Evolutionary conservation across 345 rosid genomes (phyloP), one percentile per base, ranked within the genome.

Genomic region (Aegle marmelos): DNA sequence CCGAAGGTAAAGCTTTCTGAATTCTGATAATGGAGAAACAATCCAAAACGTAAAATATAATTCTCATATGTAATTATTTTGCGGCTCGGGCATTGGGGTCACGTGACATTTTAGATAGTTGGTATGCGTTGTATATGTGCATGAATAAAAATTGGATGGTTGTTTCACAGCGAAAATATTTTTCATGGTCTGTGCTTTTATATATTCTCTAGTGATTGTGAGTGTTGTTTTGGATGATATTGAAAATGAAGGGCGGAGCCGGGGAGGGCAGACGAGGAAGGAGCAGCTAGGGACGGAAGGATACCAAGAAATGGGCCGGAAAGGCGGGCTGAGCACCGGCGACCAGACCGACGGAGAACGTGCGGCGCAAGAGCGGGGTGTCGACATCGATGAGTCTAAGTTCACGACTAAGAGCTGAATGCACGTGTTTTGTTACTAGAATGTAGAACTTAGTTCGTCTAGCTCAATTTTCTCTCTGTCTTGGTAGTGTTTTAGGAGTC

Each of bases 241-340:
- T 30, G 27, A 27, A 50, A 48, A 22, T 10, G 5, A 28, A 89
- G 92, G 94, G 84, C 86, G 92, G 83, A 87, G 86, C 79, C 83
- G 85, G 22, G 93, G 95, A 72, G 92, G 94, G 27, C 80, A 89
- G 79, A 80, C 87, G 2, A 79, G 89, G 68, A 91, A 65, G 83
- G 92, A 90, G 53, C 95, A 92, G 74, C 50, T 88, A 9, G 90
- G 92, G 16, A 82, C 74, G 10, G 90, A 91, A 84, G 95, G 93
- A 72, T 91, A 84, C 69, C 86, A 86, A 71, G 78, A 93, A 82
- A 88, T 91, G 90, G 93, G 91, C 27, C 72, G 82, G 28, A 85
- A 89, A 48, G 91, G 91, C 2, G 89, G 89, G 21, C 85, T 78
- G 7, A 89, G 82, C 78, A 84, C 86, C 0, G 79, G 61, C 21